A percentile compares a stretch with the other conserved stretches of the same genome.
phyloP scores from a whole-genome alignment of 2,329 filamentous ascomycete genomes.

The Niveomyces coronatus region DNA sequence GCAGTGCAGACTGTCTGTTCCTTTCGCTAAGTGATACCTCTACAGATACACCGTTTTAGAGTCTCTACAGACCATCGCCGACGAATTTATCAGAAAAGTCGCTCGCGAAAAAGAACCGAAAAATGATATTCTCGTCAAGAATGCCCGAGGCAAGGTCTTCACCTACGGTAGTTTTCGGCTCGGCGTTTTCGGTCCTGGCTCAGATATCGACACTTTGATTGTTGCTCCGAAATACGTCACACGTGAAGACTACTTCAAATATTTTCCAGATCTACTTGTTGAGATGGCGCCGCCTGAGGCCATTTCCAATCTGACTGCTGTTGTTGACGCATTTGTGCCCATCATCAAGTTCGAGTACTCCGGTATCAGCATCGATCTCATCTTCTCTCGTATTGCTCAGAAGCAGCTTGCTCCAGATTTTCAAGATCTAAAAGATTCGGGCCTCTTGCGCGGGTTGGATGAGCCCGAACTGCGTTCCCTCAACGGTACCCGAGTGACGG shows the following conservation, averaged over 20 bases:
- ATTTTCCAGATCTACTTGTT: constrained; percentile 72
- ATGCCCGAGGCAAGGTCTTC: constrained; percentile 84
- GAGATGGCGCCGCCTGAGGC: constrained; percentile 67
- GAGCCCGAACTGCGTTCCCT: constrained; percentile 80
- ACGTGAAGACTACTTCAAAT: constrained; percentile 82
- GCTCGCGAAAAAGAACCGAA: constrained; percentile 61
- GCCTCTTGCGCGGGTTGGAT: constrained; percentile 73
- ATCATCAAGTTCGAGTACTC: constrained; percentile 95
- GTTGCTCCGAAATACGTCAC: constrained; percentile 83
- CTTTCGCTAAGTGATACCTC: not conserved
- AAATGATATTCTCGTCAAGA: constrained; percentile 66
- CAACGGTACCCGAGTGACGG: constrained; percentile 89
- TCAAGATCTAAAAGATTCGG: constrained; percentile 70
- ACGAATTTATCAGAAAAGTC: constrained; percentile 80
- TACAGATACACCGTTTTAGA: constrained; percentile 59
- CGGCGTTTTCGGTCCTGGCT: constrained; percentile 88
- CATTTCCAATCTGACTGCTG: constrained; percentile 74
- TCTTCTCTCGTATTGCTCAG: constrained; percentile 68
- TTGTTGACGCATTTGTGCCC: constrained; percentile 85
- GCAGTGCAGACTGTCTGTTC: not conserved
- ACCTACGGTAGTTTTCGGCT: constrained; percentile 94
- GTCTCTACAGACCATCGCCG: constrained; percentile 67
- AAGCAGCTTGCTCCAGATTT: constrained; percentile 58
- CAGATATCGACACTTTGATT: constrained; percentile 94
- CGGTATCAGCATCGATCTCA: constrained; percentile 89